A percentile compares a stretch with the other conserved stretches of the same genome.
phyloP scores from a whole-genome alignment of 1,284 basidiomycete species.

The Ceratobasidium sp. region DNA sequence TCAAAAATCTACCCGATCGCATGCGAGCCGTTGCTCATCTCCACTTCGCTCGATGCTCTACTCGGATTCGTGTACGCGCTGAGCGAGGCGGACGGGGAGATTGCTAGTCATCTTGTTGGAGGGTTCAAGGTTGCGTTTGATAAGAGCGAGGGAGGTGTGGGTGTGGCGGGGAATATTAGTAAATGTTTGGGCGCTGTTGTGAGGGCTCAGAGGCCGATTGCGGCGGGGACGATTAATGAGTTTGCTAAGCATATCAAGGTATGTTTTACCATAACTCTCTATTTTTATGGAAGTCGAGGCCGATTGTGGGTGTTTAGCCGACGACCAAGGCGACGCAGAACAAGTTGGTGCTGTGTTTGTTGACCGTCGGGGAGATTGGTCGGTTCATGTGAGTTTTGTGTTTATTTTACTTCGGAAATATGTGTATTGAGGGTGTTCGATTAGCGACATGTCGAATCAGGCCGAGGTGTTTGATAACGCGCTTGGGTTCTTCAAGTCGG shows the following conservation, averaged over 20 bases:
- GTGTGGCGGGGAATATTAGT: constrained; percentile 74
- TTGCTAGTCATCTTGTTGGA: constrained; percentile 81
- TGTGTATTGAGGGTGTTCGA: constrained; percentile 4
- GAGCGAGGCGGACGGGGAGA: constrained; percentile 85
- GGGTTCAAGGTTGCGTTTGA: constrained; percentile 75
- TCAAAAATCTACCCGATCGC: constrained; percentile 78
- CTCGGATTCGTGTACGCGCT: constrained; percentile 84
- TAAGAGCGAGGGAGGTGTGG: constrained; percentile 67
- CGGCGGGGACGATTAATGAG: constrained; percentile 83
- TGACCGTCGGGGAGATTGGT: constrained; percentile 92
- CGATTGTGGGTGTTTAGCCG: constrained; percentile 59
- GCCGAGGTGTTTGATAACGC: constrained; percentile 81
- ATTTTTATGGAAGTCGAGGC: no score
- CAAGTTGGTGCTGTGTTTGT: constrained; percentile 84
- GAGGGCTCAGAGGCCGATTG: constrained; percentile 73
- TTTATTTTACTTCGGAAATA: not conserved
- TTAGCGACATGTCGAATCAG: constrained; percentile 85
- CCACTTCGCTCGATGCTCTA: constrained; percentile 82
- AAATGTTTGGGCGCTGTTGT: constrained; percentile 87
- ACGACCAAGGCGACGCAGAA: constrained; percentile 75
- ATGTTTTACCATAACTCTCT: constrained; percentile 43
- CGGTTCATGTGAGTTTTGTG: constrained; percentile 76
- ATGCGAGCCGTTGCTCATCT: constrained; percentile 77
- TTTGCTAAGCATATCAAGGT: constrained; percentile 86
- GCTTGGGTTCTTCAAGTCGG: constrained; percentile 80